phyloP scores from a whole-genome alignment of 1,284 basidiomycete species.

The Rhodotorula sp. region DNA sequence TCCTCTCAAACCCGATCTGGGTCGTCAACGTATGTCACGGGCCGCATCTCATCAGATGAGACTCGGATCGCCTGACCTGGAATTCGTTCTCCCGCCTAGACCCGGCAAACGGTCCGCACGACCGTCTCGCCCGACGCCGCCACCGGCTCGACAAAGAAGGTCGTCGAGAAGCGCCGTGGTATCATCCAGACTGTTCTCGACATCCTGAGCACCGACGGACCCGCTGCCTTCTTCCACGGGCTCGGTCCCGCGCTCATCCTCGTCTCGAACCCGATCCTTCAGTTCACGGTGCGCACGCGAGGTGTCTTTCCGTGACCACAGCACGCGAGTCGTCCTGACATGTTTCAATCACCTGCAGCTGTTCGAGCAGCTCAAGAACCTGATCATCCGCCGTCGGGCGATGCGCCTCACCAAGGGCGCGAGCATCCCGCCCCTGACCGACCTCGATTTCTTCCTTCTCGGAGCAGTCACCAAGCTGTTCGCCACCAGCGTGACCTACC shows the following conservation, averaged over 20 bases:
- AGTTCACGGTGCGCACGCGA: slow-evolving; percentile 53
- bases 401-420: slow-evolving; percentile 49
- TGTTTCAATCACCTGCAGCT: slow-evolving; percentile 52
- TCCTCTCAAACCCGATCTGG: slow-evolving; percentile 92
- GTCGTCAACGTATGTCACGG: slow-evolving; percentile 48
- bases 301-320: too few relatives aligned
- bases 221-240: slow-evolving; percentile 87
- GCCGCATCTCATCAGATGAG: too few relatives aligned
- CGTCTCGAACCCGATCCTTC: slow-evolving; percentile 91
- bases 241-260: slow-evolving; percentile 89
- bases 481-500: slow-evolving; percentile 47
- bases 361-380: slow-evolving; percentile 84
- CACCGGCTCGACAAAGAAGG: slow-evolving; percentile 27
- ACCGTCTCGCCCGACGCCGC: slow-evolving; percentile 34
- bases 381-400: slow-evolving; percentile 61
- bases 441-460: slow-evolving; percentile 85
- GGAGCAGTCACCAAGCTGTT: slow-evolving; percentile 70
- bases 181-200: slow-evolving; percentile 66
- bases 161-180: slow-evolving; percentile 37
- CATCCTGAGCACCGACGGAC: slow-evolving; percentile 76
- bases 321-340: neutral
- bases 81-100: slow-evolving; percentile 47
- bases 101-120: slow-evolving; percentile 64
- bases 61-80: too few relatives aligned
- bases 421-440: slow-evolving; percentile 58